Evolutionary conservation across 345 rosid genomes (phyloP).

Genomic region (Cardiospermum halicacabum): DNA sequence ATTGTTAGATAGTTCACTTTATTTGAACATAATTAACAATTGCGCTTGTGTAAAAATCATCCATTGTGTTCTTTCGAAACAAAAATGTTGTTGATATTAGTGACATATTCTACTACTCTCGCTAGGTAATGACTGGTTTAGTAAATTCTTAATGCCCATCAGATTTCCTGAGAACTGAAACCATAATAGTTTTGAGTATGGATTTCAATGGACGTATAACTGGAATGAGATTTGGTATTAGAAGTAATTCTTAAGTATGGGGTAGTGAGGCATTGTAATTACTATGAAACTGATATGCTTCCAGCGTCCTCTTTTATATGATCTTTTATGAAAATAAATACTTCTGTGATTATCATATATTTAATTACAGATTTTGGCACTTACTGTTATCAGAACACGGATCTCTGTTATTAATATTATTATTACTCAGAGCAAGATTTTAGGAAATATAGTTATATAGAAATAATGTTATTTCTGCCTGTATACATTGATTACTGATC

Average conservation of each 20-base stretch:
- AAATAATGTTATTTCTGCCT: not conserved
- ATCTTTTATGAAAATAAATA: not conserved
- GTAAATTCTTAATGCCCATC: not conserved
- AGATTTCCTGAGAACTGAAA: not conserved
- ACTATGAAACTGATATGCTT: not conserved
- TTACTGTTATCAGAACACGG: not conserved
- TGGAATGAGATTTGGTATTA: not conserved
- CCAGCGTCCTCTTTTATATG: not conserved
- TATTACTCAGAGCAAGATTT: not conserved
- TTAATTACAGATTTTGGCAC: not conserved
- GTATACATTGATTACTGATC: not conserved
- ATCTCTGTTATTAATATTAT: not conserved
- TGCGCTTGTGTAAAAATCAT: not conserved
- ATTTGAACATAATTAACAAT: not conserved
- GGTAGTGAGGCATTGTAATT: not conserved
- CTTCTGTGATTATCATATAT: not conserved
- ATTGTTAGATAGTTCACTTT: not conserved
- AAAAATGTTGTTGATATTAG: no score
- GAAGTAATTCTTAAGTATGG: not conserved
- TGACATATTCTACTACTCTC: not conserved
- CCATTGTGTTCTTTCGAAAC: no score
- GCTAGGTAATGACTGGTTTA: not conserved
- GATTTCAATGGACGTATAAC: not conserved
- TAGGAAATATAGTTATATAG: not conserved
- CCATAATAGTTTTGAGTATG: not conserved